phyloP scores from a whole-genome alignment of 2,329 filamentous ascomycete genomes.

The Cordyceps tenuipes region DNA sequence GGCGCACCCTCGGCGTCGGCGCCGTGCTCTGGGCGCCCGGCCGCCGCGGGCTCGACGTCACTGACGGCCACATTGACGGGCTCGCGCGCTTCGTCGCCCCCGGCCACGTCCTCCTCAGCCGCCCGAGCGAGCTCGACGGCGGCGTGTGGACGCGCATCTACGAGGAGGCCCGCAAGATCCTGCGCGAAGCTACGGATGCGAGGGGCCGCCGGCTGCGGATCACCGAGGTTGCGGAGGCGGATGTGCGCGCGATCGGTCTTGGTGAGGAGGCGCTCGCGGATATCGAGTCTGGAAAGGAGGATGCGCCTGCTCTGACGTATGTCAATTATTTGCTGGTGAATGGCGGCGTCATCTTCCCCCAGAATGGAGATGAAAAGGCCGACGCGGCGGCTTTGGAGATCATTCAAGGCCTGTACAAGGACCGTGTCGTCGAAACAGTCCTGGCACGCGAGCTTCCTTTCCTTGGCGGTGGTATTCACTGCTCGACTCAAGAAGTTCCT shows the following conservation, averaged over 20 bases:
- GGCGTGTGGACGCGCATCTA: constrained; percentile 16
- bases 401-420: constrained; percentile 12
- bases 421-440: constrained; percentile 16
- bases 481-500: constrained; percentile 21
- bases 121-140: constrained; percentile 12
- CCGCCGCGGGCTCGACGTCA: constrained; percentile 16
- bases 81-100: constrained; percentile 19
- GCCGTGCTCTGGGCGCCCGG: constrained; percentile 23
- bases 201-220: constrained; percentile 17
- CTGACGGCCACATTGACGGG: constrained; percentile 23
- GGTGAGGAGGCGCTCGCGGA: constrained; percentile 11
- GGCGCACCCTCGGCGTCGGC: constrained; percentile 15
- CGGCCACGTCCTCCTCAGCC: constrained; percentile 18
- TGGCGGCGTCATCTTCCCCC: constrained; percentile 21
- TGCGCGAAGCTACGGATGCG: constrained; percentile 16
- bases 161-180: constrained; percentile 15
- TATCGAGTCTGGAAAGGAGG: neutral
- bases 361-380: constrained; percentile 18
- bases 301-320: constrained; percentile 15
- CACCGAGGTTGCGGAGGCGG: constrained; percentile 19
- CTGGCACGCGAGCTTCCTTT: constrained; percentile 14
- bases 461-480: constrained; percentile 22
- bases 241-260: constrained; percentile 12
- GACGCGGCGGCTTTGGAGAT: constrained; percentile 17
- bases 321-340: constrained; percentile 22